phyloP scores from a whole-genome alignment of 2,329 filamentous ascomycete genomes.

The Pyrenochaeta sp. region DNA sequence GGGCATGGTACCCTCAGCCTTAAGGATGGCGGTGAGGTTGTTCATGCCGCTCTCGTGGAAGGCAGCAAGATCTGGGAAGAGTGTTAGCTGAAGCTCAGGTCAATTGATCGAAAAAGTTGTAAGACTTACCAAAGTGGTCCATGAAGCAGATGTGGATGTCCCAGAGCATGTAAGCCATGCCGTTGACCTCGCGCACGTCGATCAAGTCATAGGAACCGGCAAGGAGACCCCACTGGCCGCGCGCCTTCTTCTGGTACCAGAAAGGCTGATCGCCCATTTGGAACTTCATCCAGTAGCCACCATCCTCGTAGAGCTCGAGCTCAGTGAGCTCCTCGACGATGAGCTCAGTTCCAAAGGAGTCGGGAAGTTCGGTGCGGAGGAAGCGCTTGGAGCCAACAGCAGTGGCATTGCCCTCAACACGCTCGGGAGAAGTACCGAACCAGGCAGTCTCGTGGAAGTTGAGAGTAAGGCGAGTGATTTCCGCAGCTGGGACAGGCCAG shows the following conservation, averaged over 20 bases:
- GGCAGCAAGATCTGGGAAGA: slow-evolving; percentile 2
- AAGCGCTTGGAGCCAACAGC: slow-evolving; percentile 3
- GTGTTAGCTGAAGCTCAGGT: background rate
- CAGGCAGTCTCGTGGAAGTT: slow-evolving; percentile 5
- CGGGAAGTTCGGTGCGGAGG: slow-evolving; percentile 2
- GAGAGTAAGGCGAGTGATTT: slow-evolving; percentile 1
- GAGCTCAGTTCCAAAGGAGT: background rate
- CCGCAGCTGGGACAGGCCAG: slow-evolving; percentile 1
- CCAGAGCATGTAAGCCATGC: slow-evolving; percentile 7
- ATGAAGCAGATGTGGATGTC: slow-evolving; percentile 8
- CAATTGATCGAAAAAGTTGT: background rate
- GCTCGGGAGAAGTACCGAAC: slow-evolving; percentile 5
- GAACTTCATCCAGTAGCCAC: slow-evolving; percentile 5
- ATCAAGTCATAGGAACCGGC: slow-evolving; percentile 5
- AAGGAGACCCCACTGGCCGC: slow-evolving; percentile 1
- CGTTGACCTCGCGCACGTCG: slow-evolving; percentile 2
- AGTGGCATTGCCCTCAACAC: slow-evolving; percentile 4
- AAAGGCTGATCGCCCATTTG: slow-evolving; percentile 3
- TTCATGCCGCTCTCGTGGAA: slow-evolving; percentile 7
- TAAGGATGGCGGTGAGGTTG: slow-evolving; percentile 5
- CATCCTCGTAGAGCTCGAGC: background rate
- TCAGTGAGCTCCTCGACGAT: slow-evolving; percentile 2
- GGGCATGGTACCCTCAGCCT: slow-evolving; percentile 1
- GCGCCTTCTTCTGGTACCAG: slow-evolving; percentile 1
- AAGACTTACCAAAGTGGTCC: slow-evolving; percentile 4